A percentile compares a stretch with the other conserved stretches of the same genome.
Evolutionary conservation across 441 rosid genomes (phyloP).

Genomic region (Adansonia rubrostipa): DNA sequence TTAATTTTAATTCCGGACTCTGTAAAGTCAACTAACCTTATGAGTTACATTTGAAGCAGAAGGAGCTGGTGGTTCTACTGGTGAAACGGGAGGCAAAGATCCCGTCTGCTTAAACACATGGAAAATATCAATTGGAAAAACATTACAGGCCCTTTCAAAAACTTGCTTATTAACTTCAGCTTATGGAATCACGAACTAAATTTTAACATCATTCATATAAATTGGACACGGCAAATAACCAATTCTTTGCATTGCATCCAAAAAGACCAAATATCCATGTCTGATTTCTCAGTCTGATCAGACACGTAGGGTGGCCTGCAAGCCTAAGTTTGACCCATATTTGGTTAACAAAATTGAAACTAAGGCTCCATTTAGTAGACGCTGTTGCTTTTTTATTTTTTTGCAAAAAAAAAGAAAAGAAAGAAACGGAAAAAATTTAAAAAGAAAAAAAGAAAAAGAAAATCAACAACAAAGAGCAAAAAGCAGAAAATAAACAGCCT

Average conservation of each 20-base stretch:
- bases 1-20: constrained; percentile 13
- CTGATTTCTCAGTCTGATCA: neutral
- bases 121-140: neutral
- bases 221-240: neutral
- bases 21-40: constrained; percentile 49
- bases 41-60: constrained; percentile 49
- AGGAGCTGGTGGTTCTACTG: constrained; percentile 46
- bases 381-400: too few relatives aligned
- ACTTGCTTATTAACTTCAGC: neutral
- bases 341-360: neutral
- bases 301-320: neutral
- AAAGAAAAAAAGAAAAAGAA: too few relatives aligned
- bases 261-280: neutral
- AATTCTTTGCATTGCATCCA: neutral
- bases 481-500: neutral
- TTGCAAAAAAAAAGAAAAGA: too few relatives aligned
- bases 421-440: too few relatives aligned
- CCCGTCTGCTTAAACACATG: constrained; percentile 44
- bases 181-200: neutral
- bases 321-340: neutral
- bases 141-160: neutral
- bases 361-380: neutral
- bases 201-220: neutral
- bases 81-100: constrained; percentile 58
- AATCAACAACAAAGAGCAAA: too few relatives aligned